Evolutionary conservation across 345 rosid genomes (phyloP).

Genomic region (Alliaria petiolata): DNA sequence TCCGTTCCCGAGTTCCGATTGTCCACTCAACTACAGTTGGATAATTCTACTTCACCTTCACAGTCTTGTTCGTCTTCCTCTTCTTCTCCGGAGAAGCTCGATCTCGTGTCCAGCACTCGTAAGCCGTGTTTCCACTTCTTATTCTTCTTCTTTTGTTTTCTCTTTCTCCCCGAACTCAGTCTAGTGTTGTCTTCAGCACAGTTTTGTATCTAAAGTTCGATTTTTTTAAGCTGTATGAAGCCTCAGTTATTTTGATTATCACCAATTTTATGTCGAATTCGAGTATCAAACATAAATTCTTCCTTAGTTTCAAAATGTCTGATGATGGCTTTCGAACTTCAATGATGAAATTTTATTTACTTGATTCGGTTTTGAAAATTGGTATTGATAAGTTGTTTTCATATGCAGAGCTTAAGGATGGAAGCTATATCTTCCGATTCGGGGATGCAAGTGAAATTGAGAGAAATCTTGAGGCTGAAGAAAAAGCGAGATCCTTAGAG

Average conservation of each 20-base stretch:
- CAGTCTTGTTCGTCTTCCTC: slow-evolving; percentile 24
- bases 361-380: not conserved
- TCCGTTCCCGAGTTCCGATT: slow-evolving; percentile 6
- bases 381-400: not conserved
- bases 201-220: not conserved
- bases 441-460: slow-evolving; percentile 45
- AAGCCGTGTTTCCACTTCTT: slow-evolving; percentile 3
- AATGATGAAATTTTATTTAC: not conserved
- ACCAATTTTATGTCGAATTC: not conserved
- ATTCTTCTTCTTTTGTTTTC: not conserved
- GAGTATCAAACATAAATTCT: not conserved
- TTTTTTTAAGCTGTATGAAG: not conserved
- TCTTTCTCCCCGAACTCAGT: not conserved
- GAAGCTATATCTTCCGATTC: slow-evolving; percentile 55
- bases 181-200: not conserved
- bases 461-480: slow-evolving; percentile 25
- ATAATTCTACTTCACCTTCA: slow-evolving; percentile 15
- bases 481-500: not conserved
- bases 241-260: not conserved
- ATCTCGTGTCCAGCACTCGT: slow-evolving; percentile 44
- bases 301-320: not conserved
- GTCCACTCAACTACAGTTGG: slow-evolving; percentile 4
- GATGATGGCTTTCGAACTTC: not conserved
- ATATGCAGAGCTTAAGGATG: slow-evolving; percentile 53
- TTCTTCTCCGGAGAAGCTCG: slow-evolving; percentile 20